These are phyloP conservation scores for Phytophthora multivora DNA, from an alignment of 352 stramenopile genomes.

Conservation along the genomic window DNA sequence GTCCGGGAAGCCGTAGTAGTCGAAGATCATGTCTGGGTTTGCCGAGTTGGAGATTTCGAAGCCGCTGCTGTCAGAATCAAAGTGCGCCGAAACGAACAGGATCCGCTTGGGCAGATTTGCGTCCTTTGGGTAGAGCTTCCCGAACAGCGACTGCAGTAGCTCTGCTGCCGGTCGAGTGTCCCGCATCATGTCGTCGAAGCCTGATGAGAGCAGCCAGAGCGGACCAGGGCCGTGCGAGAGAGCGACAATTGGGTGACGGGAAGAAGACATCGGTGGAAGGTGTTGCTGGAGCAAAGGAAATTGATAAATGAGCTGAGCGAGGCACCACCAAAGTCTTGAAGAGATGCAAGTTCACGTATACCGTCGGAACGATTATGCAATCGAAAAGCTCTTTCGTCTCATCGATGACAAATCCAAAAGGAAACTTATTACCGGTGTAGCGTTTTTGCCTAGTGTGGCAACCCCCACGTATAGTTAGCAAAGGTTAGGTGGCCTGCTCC, in stretches of 20 bases:
- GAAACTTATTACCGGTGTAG: too few species aligned
- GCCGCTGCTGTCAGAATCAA: slow-evolving; percentile 47
- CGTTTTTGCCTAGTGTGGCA: slow-evolving; percentile 7
- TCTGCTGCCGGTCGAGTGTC: slow-evolving; percentile 6
- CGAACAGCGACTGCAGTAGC: slow-evolving; percentile 29
- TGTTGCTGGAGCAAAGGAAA: slow-evolving; percentile 5
- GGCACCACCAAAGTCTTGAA: slow-evolving; percentile 17
- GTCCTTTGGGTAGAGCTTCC: slow-evolving; percentile 38
- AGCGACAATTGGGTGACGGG: slow-evolving; percentile 39
- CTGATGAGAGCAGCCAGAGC: slow-evolving; percentile 46
- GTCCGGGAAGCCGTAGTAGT: slow-evolving; percentile 90
- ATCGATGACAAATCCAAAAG: slow-evolving; percentile 1
- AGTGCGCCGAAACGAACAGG: slow-evolving; percentile 88
- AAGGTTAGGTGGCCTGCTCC: slow-evolving; percentile 36
- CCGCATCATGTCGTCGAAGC: slow-evolving; percentile 31
- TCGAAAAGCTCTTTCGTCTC: slow-evolving; percentile 7
- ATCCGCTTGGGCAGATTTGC: slow-evolving; percentile 61
- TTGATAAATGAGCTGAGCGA: slow-evolving; percentile 21
- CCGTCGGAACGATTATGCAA: slow-evolving; percentile 12
- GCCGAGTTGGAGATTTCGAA: slow-evolving; percentile 58
- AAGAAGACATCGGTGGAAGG: slow-evolving; percentile 7
- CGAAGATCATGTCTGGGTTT: slow-evolving; percentile 74
- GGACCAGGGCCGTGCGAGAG: slow-evolving; percentile 58
- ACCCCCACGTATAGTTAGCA: slow-evolving; percentile 36
- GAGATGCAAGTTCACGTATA: slow-evolving; percentile 27